phyloP scores from a whole-genome alignment of 768 basidiomycete species.

The Auricularia sp. region DNA sequence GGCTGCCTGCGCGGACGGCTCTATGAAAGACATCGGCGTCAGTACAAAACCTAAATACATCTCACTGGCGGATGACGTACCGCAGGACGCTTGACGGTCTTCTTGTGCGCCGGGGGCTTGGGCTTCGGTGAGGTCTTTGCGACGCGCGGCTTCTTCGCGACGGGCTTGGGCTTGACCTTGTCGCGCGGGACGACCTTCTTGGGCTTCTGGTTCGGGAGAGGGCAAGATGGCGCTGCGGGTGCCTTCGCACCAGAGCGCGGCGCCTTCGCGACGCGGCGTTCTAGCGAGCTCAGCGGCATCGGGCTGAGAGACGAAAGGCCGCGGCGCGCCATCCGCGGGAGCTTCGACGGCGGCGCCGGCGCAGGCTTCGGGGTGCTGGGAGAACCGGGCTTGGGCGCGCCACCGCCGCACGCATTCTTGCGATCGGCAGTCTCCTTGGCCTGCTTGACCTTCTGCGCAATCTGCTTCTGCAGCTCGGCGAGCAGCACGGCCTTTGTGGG shows the following conservation, averaged over 20 bases:
- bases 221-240: not conserved
- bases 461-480: not conserved
- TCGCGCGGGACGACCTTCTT: not conserved
- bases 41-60: not conserved
- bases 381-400: not conserved
- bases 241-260: not conserved
- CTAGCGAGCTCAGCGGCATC: not conserved
- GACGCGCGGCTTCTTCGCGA: not conserved
- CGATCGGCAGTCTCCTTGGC: not conserved
- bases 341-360: not conserved
- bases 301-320: not conserved
- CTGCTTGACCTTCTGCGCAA: not conserved
- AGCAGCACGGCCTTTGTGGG: not conserved
- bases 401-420: not conserved
- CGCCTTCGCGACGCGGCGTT: not conserved
- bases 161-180: not conserved
- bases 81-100: not conserved
- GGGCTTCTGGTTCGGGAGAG: not conserved
- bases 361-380: not conserved
- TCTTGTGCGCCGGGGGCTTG: not conserved
- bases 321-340: not conserved
- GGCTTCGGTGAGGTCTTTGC: not conserved
- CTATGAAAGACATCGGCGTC: not conserved
- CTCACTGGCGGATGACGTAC: not conserved
- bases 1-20: not conserved